Evolutionary conservation across 306 rosid species (phyloP).

Genomic region (Morella rubra): DNA sequence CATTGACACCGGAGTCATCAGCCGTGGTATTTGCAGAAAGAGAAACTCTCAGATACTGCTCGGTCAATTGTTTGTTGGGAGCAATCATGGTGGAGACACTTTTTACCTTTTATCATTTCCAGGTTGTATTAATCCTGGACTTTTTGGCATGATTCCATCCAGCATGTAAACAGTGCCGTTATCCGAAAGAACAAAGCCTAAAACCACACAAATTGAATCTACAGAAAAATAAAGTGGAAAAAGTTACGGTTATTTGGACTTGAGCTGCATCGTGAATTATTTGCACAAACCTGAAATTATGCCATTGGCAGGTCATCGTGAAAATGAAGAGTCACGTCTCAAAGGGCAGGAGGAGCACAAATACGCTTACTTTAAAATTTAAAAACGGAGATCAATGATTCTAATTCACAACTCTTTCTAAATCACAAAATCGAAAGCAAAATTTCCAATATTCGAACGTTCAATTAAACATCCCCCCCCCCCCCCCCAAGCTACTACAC

Average conservation of each 20-base stretch:
- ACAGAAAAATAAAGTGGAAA: background rate
- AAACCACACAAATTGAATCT: background rate
- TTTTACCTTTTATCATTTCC: no score
- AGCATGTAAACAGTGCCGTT: no score
- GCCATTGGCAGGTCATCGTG: background rate
- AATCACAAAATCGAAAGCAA: slow-evolving; percentile 14
- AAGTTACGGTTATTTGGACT: background rate
- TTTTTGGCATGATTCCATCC: no score
- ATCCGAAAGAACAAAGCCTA: no score
- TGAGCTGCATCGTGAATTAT: background rate
- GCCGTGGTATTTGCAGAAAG: no score
- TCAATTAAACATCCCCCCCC: slow-evolving; percentile 24
- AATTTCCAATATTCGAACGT: slow-evolving; percentile 31
- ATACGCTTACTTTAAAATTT: background rate
- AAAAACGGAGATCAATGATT: background rate
- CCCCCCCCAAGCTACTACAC: slow-evolving; percentile 31
- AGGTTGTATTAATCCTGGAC: no score
- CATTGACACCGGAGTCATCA: no score
- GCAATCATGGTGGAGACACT: no score
- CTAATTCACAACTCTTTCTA: slow-evolving; percentile 21
- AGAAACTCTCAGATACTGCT: no score
- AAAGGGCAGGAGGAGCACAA: background rate
- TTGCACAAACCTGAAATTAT: background rate
- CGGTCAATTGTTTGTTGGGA: no score
- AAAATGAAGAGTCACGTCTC: background rate